These are phyloP conservation scores for Cornus kousa DNA, from an alignment of 148 eudicot species.

Conservation along the genomic window DNA sequence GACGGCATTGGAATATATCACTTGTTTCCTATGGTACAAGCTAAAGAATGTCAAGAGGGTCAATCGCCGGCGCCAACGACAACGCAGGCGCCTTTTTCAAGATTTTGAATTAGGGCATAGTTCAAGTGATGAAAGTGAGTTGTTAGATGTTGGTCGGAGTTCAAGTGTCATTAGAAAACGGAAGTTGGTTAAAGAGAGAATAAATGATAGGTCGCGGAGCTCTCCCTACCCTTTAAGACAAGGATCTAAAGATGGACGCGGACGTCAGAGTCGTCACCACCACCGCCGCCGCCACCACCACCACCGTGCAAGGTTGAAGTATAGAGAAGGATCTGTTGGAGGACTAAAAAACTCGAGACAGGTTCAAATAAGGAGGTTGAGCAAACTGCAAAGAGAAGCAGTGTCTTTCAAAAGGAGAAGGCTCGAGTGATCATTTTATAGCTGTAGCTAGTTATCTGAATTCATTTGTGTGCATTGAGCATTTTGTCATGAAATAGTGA, in stretches of 20 bases:
- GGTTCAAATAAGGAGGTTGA: conserved; percentile 9
- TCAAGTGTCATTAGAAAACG: conserved; percentile 18
- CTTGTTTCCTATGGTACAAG: conserved; percentile 44
- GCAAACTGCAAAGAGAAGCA: conserved; percentile 5
- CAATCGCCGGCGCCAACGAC: conserved; percentile 26
- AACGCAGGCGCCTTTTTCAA: conserved; percentile 13
- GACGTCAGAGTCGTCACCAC: not conserved
- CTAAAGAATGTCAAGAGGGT: conserved; percentile 33
- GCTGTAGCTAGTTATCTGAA: not conserved
- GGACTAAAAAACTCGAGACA: conserved; percentile 14
- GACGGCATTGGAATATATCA: conserved; percentile 24
- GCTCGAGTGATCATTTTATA: conserved; percentile 8
- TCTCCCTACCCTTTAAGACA: conserved; percentile 4
- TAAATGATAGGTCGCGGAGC: conserved; percentile 9
- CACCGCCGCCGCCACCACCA: not conserved
- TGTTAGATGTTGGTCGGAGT: conserved; percentile 1
- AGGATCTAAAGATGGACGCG: conserved; percentile 2
- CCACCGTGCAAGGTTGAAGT: conserved; percentile 1
- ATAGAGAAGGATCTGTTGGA: conserved; percentile 22
- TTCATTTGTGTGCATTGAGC: not conserved
- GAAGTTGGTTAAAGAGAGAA: conserved; percentile 10
- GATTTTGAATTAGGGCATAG: conserved; percentile 38
- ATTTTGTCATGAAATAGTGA: not conserved
- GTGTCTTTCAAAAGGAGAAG: conserved; percentile 11
- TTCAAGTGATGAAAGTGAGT: conserved; percentile 8